phyloP scores from a whole-genome alignment of 257 asterid species.

The Solanum pennellii region DNA sequence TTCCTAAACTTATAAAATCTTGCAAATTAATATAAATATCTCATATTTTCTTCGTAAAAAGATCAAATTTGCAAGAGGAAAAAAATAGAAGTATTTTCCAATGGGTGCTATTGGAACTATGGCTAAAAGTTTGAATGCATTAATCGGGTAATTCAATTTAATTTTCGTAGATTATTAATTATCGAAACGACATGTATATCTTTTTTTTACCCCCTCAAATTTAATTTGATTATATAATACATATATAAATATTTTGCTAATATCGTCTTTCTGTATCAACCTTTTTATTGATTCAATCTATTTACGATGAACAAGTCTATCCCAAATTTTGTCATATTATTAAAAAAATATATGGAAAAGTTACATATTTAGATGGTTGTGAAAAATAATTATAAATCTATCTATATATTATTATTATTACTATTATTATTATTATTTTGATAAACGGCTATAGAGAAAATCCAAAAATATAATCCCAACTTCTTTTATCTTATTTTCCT shows the following conservation, averaged over 20 bases:
- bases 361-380: neutral
- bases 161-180: neutral
- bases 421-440: neutral
- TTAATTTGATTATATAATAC: neutral
- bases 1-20: neutral
- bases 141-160: slow-evolving; percentile 39
- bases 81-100: neutral
- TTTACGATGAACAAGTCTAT: neutral
- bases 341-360: neutral
- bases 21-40: neutral
- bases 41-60: neutral
- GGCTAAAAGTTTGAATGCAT: slow-evolving; percentile 54
- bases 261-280: neutral
- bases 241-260: neutral
- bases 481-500: neutral
- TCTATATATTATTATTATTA: neutral
- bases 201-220: neutral
- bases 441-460: neutral
- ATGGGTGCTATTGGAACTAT: slow-evolving; percentile 68
- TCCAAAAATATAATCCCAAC: neutral
- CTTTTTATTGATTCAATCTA: neutral
- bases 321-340: neutral
- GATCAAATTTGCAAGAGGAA: neutral
- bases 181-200: neutral
- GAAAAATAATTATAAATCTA: neutral